Evolutionary conservation across 805 yeast species (phyloP), one percentile per base, ranked within the genome.

Genomic region (Candida sonorensis): DNA sequence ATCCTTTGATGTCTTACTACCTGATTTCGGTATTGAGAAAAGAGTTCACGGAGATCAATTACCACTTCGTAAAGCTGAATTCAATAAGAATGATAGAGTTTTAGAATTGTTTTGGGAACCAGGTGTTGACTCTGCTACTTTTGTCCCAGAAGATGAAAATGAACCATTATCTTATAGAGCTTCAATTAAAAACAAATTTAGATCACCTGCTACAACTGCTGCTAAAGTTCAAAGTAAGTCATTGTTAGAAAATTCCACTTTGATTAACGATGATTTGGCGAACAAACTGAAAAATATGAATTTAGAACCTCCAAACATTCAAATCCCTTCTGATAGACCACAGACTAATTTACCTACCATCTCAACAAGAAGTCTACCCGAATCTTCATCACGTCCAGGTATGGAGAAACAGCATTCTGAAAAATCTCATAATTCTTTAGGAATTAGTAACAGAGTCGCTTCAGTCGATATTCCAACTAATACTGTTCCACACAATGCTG

Each of bases 21-120:
- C 96, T 2, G 95, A 86, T 44, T 81, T 87, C 61, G 97, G 97
- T 27, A 82, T 88, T 46, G 97, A 88, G 54, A 88, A 88, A 59
- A 71, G 97, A 50, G 96, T 88, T 15, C 98, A 92, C 51, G 97
- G 97, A 17, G 98, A 92, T 59, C 97, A 92, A 59, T 66, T 92
- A 35, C 97, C 97, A 9, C 66, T 90, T 41, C 75, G 75, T 16
- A 88, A 87, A 57, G 97, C 97, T 5, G 97, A 92, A 56, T 92
- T 82, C 55, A 88, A 84, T 55, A 82, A 80, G 51, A 48, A 53
- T 12, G 62, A 70, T 25, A 69, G 85, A 27, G 60, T 76, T 8
- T 66, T 90, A 48, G 96, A 90, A 53, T 64, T 90, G 30, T 86
- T 73, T 52, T 90, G 98, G 98, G 94, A 86, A 56, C 76, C 75